Evolutionary conservation across 2,329 filamentous ascomycete species (phyloP).

Genomic region (Nothophaeocryptopus gaeumannii): DNA sequence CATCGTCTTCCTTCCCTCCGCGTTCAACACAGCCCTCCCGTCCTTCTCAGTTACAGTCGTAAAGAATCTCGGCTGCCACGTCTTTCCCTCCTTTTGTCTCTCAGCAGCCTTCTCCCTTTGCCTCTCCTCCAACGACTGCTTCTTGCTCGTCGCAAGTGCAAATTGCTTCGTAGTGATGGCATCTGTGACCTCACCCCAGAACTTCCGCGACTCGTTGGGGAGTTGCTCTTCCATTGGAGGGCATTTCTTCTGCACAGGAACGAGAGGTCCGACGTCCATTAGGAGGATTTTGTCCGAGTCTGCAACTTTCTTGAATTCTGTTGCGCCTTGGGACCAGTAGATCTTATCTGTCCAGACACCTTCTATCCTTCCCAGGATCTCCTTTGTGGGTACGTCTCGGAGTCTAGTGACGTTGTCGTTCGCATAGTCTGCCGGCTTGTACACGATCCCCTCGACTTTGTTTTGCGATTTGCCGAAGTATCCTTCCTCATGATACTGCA

Average conservation of each 20-base stretch:
- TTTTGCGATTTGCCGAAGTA: constrained; percentile 93
- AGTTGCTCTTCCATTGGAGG: constrained; percentile 77
- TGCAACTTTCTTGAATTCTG: constrained; percentile 45
- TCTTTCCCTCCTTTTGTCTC: constrained; percentile 64
- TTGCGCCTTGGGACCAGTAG: constrained; percentile 55
- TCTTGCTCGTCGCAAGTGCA: constrained; percentile 76
- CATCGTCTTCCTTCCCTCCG: constrained; percentile 59
- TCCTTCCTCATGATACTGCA: constrained; percentile 90
- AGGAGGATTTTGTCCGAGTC: constrained; percentile 65
- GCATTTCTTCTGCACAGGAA: constrained; percentile 72
- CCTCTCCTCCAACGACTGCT: constrained; percentile 86
- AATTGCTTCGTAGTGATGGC: constrained; percentile 83
- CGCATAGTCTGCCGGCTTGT: constrained; percentile 75
- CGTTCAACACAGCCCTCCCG: constrained; percentile 62
- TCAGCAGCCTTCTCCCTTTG: constrained; percentile 83
- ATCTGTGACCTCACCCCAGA: constrained; percentile 84
- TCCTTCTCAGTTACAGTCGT: constrained; percentile 57
- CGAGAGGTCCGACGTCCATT: constrained; percentile 82
- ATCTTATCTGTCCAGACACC: constrained; percentile 80
- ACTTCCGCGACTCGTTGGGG: constrained; percentile 80
- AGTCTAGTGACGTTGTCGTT: constrained; percentile 78
- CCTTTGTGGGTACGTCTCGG: constrained; percentile 80
- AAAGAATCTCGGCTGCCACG: constrained; percentile 90
- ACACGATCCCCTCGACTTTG: constrained; percentile 85
- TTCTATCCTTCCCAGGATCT: constrained; percentile 76